Percentiles rank a stretch among this genome's conserved stretches.
These are phyloP conservation scores for Glomus cerebriforme DNA, from an alignment of 192 early-diverging fungal genomes.

Conservation along the genomic window DNA sequence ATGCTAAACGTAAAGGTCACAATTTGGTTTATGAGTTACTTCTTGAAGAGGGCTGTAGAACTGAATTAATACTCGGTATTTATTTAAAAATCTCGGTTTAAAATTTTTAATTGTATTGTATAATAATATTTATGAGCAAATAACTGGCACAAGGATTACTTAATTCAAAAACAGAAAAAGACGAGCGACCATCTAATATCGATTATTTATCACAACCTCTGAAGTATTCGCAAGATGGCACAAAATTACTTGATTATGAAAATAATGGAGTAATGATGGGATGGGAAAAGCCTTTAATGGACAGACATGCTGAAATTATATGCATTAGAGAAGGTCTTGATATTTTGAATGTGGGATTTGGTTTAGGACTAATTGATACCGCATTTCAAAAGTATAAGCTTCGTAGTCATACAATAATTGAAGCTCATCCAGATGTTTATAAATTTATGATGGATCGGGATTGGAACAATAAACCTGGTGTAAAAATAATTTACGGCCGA, in stretches of 20 bases:
- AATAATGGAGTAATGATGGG: constrained; percentile 98
- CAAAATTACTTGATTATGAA: constrained; percentile 79
- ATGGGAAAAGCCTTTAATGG: constrained; percentile 95
- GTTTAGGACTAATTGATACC: constrained; percentile 87
- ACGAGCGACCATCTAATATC: constrained; percentile 61
- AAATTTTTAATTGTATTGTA: constrained; percentile 20
- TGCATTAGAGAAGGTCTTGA: constrained; percentile 55
- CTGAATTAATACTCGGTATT: constrained; percentile 76
- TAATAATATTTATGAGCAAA: constrained; percentile 20
- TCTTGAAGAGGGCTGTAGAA: constrained; percentile 82
- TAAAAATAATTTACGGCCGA: constrained; percentile 84
- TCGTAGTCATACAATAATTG: constrained; percentile 84
- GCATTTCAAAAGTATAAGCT: constrained; percentile 77
- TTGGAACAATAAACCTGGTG: constrained; percentile 85
- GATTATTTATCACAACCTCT: constrained; percentile 79
- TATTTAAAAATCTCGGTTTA: constrained; percentile 39
- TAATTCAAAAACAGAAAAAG: constrained; percentile 34
- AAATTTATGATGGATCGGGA: constrained; percentile 78
- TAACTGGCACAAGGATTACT: neutral
- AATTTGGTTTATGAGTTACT: constrained; percentile 72
- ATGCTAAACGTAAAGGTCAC: constrained; percentile 71
- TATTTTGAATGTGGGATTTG: constrained; percentile 84
- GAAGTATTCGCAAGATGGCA: constrained; percentile 74
- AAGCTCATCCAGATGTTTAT: constrained; percentile 97
- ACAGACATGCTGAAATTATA: constrained; percentile 80